phyloP scores from a whole-genome alignment of 768 basidiomycete genomes.

The Podaxis sp. region DNA sequence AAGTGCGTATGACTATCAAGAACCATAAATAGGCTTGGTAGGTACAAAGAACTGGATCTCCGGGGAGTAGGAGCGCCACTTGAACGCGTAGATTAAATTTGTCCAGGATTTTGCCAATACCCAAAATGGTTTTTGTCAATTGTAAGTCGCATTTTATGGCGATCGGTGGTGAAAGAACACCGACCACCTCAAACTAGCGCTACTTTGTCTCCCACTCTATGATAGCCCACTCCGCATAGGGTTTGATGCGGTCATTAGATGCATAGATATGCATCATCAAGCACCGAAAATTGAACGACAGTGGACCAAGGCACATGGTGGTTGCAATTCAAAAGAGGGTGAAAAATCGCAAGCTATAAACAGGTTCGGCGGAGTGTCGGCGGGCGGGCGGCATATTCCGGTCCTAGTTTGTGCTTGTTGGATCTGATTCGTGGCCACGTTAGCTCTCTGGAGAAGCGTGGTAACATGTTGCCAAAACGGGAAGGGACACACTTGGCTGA shows the following conservation, averaged over 20 bases:
- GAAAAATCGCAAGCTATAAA: background rate
- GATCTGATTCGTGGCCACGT: background rate
- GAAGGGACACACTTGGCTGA: background rate
- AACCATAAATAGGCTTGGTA: constrained; percentile 8
- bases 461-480: background rate
- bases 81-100: background rate
- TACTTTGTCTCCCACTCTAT: constrained; percentile 29
- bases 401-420: background rate
- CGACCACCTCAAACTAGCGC: constrained; percentile 78
- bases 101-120: background rate
- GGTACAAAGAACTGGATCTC: background rate
- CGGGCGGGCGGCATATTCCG: background rate
- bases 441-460: background rate
- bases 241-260: background rate
- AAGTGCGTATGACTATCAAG: no score
- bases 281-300: constrained; percentile 1
- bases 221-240: constrained; percentile 1
- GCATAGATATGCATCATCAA: constrained; percentile 1
- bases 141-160: constrained; percentile 50
- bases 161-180: constrained; percentile 51
- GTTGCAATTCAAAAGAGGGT: constrained; percentile 21
- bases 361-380: background rate
- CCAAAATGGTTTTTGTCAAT: background rate
- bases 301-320: constrained; percentile 17
- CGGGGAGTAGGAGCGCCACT: background rate